These are phyloP conservation scores for Cladosporium sp. DNA, from an alignment of 2,329 filamentous ascomycete species.

Conservation along the genomic window DNA sequence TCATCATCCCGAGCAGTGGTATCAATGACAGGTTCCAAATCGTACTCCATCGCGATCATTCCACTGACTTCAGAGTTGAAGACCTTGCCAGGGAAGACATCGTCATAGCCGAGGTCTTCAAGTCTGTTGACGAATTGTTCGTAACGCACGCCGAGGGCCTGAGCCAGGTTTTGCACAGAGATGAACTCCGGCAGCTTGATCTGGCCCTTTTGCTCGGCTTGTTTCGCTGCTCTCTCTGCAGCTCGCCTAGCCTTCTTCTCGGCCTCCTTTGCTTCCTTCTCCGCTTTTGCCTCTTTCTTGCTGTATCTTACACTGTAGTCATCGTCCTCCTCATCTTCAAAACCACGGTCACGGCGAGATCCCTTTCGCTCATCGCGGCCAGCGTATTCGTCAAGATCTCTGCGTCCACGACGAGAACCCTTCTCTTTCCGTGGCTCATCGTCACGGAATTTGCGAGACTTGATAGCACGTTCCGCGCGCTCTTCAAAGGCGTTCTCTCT, in stretches of 20 bases:
- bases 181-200: constrained; percentile 89
- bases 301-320: too few relatives aligned
- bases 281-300: too few relatives aligned
- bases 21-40: constrained; percentile 70
- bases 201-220: constrained; percentile 45
- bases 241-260: constrained; percentile 24
- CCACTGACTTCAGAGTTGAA: constrained; percentile 88
- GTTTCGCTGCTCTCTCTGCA: constrained; percentile 23
- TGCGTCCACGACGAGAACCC: constrained; percentile 15
- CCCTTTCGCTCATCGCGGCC: constrained; percentile 22
- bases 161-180: constrained; percentile 76
- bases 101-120: constrained; percentile 83
- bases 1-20: constrained; percentile 50
- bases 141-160: constrained; percentile 66
- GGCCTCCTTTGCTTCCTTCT: constrained; percentile 18
- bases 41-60: constrained; percentile 87
- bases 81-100: constrained; percentile 75
- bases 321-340: constrained; percentile 14
- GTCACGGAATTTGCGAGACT: constrained; percentile 19
- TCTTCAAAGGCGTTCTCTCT: constrained; percentile 16
- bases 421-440: constrained; percentile 12
- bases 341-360: constrained; percentile 14
- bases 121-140: constrained; percentile 71
- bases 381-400: constrained; percentile 27
- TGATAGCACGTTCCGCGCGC: constrained; percentile 16